phyloP scores from a whole-genome alignment of 1,139 yeast species.

The Hanseniaspora uvarum region DNA sequence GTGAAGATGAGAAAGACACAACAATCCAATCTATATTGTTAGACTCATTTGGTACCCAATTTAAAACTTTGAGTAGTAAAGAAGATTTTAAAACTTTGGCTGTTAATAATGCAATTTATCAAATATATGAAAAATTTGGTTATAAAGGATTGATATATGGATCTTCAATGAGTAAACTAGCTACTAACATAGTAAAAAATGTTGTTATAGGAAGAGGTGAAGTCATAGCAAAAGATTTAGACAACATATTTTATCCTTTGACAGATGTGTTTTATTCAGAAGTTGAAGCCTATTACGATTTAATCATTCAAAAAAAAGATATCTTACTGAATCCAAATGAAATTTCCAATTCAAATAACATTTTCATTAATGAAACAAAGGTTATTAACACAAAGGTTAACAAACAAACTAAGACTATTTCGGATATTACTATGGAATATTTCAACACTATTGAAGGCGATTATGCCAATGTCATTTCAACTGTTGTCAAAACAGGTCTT shows the following conservation, averaged over 20 bases:
- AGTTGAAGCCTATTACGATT: conserved; percentile 42
- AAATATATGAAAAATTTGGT: conserved; percentile 26
- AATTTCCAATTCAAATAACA: conserved; percentile 25
- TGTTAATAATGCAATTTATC: conserved; percentile 40
- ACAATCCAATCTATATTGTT: conserved; percentile 19
- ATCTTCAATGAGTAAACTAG: conserved; percentile 72
- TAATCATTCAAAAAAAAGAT: conserved; percentile 30
- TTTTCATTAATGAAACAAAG: conserved; percentile 17
- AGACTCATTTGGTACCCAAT: conserved; percentile 28
- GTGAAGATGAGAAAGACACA: background rate
- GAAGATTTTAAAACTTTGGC: conserved; percentile 52
- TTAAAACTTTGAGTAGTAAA: conserved; percentile 44
- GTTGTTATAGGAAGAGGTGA: conserved; percentile 90
- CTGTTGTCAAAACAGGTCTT: conserved; percentile 83
- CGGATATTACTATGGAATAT: conserved; percentile 67
- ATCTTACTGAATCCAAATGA: conserved; percentile 18
- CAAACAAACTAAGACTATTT: conserved; percentile 53
- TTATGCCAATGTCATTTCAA: conserved; percentile 84
- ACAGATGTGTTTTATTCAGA: conserved; percentile 66
- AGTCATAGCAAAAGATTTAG: conserved; percentile 43
- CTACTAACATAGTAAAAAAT: conserved; percentile 65
- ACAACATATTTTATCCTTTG: conserved; percentile 56
- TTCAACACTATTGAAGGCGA: conserved; percentile 65
- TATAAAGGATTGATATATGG: conserved; percentile 59
- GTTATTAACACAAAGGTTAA: conserved; percentile 19